Percentiles rank a stretch among this genome's conserved stretches.
Conservation (phyloP, 441 rosid genomes). For the Hura crepitans region DNA sequence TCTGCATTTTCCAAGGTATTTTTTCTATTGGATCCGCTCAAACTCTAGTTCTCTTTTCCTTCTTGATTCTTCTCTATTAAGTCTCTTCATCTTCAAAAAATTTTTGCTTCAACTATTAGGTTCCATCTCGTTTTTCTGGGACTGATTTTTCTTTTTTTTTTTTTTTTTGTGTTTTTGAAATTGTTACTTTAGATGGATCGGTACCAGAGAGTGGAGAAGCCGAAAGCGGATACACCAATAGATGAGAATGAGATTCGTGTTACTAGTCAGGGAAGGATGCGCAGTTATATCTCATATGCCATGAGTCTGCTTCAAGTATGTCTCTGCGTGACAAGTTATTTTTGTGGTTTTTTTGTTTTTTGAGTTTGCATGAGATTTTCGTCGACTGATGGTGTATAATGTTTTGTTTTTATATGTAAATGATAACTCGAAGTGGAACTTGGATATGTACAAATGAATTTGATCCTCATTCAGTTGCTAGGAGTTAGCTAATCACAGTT, state of each 20-base stretch:
- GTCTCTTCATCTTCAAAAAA: background rate
- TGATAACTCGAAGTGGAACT: background rate
- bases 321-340: background rate
- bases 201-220: constrained; percentile 91
- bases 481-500: background rate
- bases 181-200: constrained; percentile 57
- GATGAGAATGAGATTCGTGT: constrained; percentile 97
- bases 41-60: background rate
- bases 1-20: constrained; percentile 4
- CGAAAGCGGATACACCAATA: constrained; percentile 70
- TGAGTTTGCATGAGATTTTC: background rate
- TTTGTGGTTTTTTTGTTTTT: background rate
- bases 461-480: background rate
- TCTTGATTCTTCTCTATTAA: background rate
- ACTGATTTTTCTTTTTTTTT: background rate
- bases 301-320: constrained; percentile 76
- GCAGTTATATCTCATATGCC: constrained; percentile 90
- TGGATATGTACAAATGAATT: background rate
- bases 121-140: background rate
- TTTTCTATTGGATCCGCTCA: constrained; percentile 8
- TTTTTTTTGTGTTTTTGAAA: background rate
- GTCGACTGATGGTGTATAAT: background rate
- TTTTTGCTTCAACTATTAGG: background rate
- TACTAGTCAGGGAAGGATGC: constrained; percentile 87
- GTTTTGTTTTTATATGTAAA: background rate